Evolutionary conservation across 2,329 filamentous ascomycete species (phyloP), one percentile per base, ranked within the genome.

Genomic region (Pseudodiploospora longispora): DNA sequence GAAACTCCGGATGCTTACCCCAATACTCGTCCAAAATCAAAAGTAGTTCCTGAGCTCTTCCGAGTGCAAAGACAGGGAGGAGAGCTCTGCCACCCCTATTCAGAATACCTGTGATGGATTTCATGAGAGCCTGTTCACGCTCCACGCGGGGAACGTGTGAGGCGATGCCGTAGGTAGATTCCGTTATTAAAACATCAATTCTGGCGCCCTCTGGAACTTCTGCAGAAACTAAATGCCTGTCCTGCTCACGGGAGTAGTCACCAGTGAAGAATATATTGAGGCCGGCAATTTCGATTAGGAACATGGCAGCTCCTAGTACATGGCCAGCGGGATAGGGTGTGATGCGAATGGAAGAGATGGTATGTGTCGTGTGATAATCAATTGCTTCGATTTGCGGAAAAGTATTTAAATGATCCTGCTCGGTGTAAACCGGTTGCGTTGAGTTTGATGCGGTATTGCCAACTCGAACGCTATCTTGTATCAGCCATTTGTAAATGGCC

Each of bases 401-500:
- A 1, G 91, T 97, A 50, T 88, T 89, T 29, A 95, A 75, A 64
- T 97, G 90, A 60, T 98, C 93, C 55, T 91, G 84, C 66, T 98
- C 93, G 1, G 88, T 96, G 63, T 96, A 98, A 38, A 97, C 80
- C 59, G 87, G 74, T 73, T 93, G 76, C 57, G 86, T 74, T 43
- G 73, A 69, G 52, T 79, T 78, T 7, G 78, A 80, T 2, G 78
- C 80, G 4, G 77, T 82, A 58, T 82, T 85, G 61, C 84, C 85
- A 30, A 98, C 90, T 47, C 93, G 83, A 37, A 98, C 87, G 53
- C 89, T 95, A 66, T 98, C 93, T 65, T 95, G 89, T 50, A 97
- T 96, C 41, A 97, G 80, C 91, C 93, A 97, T 69, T 97, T 97
- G 77, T 98, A 98, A 62, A 98, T 98, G 56, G 93, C 93, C 66